Evolutionary conservation across 2,329 filamentous ascomycete genomes (phyloP).

Genomic region (Pseudofabraea citricarpa): DNA sequence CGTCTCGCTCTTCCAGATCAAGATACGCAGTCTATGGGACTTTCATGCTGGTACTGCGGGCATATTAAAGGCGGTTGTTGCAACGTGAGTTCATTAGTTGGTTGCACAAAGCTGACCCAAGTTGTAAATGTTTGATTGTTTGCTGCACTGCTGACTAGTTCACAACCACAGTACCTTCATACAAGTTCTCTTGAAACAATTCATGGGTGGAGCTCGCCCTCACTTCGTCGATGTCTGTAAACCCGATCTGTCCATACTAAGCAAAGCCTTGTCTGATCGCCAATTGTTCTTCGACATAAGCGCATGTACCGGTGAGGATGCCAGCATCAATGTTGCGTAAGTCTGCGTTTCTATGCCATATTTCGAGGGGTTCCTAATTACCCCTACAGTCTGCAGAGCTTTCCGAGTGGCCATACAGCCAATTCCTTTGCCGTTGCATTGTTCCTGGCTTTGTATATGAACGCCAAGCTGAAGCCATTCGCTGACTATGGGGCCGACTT

Average conservation of each 20-base stretch:
- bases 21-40: slow-evolving; percentile 60
- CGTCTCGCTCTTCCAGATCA: slow-evolving; percentile 60
- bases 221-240: slow-evolving; percentile 67
- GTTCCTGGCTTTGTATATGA: slow-evolving; percentile 67
- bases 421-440: slow-evolving; percentile 67
- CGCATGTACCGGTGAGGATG: slow-evolving; percentile 54
- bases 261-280: slow-evolving; percentile 58
- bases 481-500: slow-evolving; percentile 64
- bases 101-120: no score
- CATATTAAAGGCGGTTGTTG: slow-evolving; percentile 13
- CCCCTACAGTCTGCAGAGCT: slow-evolving; percentile 47
- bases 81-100: slow-evolving; percentile 10
- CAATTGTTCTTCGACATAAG: slow-evolving; percentile 60
- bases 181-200: slow-evolving; percentile 68
- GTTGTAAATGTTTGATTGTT: no score
- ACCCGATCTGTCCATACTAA: slow-evolving; percentile 38
- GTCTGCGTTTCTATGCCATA: not conserved
- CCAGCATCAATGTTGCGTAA: slow-evolving; percentile 43
- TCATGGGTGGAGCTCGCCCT: slow-evolving; percentile 65
- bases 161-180: slow-evolving; percentile 65
- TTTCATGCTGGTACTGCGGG: slow-evolving; percentile 27
- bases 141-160: no score
- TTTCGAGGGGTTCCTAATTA: not conserved
- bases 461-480: slow-evolving; percentile 72
- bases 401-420: slow-evolving; percentile 69